Percentiles rank a stretch among this genome's conserved stretches.
phyloP scores from a whole-genome alignment of 2,329 filamentous ascomycete species.

The Penicillium psychrosexuale region DNA sequence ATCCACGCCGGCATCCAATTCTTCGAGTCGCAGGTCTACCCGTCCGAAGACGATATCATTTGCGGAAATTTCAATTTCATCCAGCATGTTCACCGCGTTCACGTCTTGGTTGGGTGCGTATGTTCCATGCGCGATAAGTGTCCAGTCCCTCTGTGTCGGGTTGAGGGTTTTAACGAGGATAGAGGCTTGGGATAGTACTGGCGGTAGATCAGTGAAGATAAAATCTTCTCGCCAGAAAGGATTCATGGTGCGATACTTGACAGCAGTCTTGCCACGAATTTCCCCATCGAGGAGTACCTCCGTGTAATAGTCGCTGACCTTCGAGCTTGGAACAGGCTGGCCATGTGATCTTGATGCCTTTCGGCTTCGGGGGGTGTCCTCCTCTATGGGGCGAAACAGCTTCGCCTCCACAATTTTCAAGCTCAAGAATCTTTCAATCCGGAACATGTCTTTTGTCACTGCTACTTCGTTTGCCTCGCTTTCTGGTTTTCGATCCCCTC shows the following conservation, averaged over 20 bases:
- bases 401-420: conserved; percentile 63
- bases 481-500: conserved; percentile 46
- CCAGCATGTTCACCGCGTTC: conserved; percentile 40
- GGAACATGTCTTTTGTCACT: conserved; percentile 59
- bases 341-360: conserved; percentile 34
- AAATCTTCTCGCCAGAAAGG: conserved; percentile 53
- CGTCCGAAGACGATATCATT: conserved; percentile 50
- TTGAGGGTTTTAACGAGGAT: conserved; percentile 48
- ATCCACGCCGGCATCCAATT: conserved; percentile 72
- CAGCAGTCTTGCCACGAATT: conserved; percentile 48
- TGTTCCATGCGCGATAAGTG: conserved; percentile 45
- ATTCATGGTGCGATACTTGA: conserved; percentile 45
- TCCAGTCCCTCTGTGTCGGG: conserved; percentile 50
- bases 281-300: conserved; percentile 50
- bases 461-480: conserved; percentile 28
- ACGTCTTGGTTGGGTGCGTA: conserved; percentile 43
- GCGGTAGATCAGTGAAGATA: conserved; percentile 46
- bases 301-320: conserved; percentile 46
- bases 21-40: conserved; percentile 78
- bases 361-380: conserved; percentile 32
- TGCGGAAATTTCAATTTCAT: conserved; percentile 48
- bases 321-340: conserved; percentile 25
- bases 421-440: conserved; percentile 61
- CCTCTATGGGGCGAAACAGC: conserved; percentile 41
- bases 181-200: conserved; percentile 47